phyloP scores from a whole-genome alignment of 148 eudicot species.

The Drosera capensis region DNA sequence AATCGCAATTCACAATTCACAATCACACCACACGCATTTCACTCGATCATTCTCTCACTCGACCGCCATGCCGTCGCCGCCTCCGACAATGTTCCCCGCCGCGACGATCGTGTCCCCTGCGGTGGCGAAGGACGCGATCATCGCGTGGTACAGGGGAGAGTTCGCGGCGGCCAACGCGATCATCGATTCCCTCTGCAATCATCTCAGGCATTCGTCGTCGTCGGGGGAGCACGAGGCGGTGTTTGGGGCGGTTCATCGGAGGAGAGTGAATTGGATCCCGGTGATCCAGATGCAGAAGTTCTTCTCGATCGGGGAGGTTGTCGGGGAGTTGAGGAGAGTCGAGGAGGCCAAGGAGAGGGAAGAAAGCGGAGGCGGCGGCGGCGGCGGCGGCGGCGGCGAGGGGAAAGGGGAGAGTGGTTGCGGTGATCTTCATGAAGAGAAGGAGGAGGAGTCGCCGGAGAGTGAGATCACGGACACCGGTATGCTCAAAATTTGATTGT shows the following conservation, averaged over 20 bases:
- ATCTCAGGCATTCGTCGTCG: conserved; percentile 31
- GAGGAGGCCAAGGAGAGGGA: conserved; percentile 19
- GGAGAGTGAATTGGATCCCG: conserved; percentile 87
- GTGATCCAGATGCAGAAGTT: conserved; percentile 83
- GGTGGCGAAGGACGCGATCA: conserved; percentile 44
- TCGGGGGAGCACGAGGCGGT: conserved; percentile 35
- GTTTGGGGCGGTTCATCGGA: conserved; percentile 52
- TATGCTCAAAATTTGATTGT: no score
- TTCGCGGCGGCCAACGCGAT: conserved; percentile 96
- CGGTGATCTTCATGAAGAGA: conserved; percentile 17
- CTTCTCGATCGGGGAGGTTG: conserved; percentile 53
- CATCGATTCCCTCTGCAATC: conserved; percentile 63
- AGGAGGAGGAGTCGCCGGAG: conserved; percentile 44
- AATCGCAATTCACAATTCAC: no score
- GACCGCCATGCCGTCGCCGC: no score
- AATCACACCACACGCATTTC: no score
- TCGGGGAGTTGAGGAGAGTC: conserved; percentile 44
- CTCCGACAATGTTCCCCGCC: no score
- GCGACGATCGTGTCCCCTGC: no score
- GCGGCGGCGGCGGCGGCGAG: neutral
- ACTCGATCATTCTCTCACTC: no score
- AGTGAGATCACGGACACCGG: conserved; percentile 69
- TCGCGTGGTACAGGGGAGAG: conserved; percentile 79
- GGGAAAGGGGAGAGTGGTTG: conserved; percentile 3
- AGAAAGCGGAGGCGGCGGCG: neutral